Conservation (phyloP, 352 stramenopile genomes). For the Pythium rhizo-oryzae region DNA sequence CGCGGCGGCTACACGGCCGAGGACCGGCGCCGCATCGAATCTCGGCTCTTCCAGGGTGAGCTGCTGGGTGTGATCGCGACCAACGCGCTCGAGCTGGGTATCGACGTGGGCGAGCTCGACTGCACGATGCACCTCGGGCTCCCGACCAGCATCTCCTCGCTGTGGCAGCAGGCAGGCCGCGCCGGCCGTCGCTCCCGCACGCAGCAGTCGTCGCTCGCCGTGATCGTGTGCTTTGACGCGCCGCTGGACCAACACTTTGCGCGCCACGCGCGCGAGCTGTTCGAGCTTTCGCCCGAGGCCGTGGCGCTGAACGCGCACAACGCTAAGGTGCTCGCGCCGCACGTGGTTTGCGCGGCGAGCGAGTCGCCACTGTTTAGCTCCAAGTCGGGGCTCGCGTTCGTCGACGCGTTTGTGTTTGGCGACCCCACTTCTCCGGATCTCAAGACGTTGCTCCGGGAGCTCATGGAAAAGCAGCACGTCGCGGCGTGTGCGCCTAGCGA, state of each 20-base stretch:
- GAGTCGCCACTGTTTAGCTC: slow-evolving; percentile 90
- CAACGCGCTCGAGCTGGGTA: slow-evolving; percentile 97
- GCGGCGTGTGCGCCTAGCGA: not conserved
- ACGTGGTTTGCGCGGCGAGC: slow-evolving; percentile 94
- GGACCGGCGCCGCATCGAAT: slow-evolving; percentile 94
- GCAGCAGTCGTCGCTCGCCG: slow-evolving; percentile 85
- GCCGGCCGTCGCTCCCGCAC: slow-evolving; percentile 83
- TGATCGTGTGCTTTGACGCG: slow-evolving; percentile 96
- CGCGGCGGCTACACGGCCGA: slow-evolving; percentile 95
- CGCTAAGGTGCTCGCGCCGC: slow-evolving; percentile 84
- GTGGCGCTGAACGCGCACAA: slow-evolving; percentile 89
- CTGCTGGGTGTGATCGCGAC: slow-evolving; percentile 96
- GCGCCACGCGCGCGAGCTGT: slow-evolving; percentile 61
- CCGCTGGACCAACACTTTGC: slow-evolving; percentile 95
- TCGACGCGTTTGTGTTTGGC: slow-evolving; percentile 72
- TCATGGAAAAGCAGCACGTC: slow-evolving; percentile 24
- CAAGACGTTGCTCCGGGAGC: slow-evolving; percentile 5
- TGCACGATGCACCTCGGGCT: slow-evolving; percentile 97
- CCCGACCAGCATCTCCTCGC: slow-evolving; percentile 89
- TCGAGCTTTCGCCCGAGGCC: slow-evolving; percentile 71
- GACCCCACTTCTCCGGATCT: not conserved
- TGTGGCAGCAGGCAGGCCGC: slow-evolving; percentile 97
- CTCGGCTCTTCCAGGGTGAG: slow-evolving; percentile 93
- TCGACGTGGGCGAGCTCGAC: slow-evolving; percentile 95
- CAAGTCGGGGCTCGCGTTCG: slow-evolving; percentile 53